Evolutionary conservation across 495 filamentous ascomycete species (phyloP).

Genomic region (Neurospora sp.): DNA sequence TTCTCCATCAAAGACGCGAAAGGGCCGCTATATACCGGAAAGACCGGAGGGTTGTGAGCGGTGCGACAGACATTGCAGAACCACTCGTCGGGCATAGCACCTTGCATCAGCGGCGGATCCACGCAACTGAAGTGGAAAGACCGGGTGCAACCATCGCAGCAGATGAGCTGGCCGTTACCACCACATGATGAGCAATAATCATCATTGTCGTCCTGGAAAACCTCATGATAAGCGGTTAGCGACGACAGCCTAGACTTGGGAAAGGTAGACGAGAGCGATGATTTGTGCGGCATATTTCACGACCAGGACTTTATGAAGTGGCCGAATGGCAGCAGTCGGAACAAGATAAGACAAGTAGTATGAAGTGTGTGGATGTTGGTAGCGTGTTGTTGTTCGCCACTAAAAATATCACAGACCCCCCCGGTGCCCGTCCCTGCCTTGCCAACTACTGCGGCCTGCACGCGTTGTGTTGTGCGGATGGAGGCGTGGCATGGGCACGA

Average conservation of each 20-base stretch:
- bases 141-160: conserved; percentile 81
- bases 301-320: not conserved
- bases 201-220: conserved; percentile 61
- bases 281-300: conserved; percentile 24
- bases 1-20: conserved; percentile 50
- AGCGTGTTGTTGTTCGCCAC: conserved; percentile 8
- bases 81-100: conserved; percentile 65
- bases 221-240: not conserved
- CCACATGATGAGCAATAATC: conserved; percentile 80
- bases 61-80: conserved; percentile 65
- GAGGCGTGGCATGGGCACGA: not conserved
- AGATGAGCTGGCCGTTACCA: conserved; percentile 71
- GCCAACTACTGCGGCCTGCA: conserved; percentile 4
- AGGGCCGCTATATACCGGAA: conserved; percentile 29
- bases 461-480: not conserved
- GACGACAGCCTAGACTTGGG: not conserved
- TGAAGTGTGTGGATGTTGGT: not conserved
- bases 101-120: conserved; percentile 61
- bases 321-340: conserved; percentile 14
- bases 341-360: conserved; percentile 10
- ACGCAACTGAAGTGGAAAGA: conserved; percentile 83
- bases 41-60: conserved; percentile 22
- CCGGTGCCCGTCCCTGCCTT: conserved; percentile 3
- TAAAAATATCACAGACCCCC: conserved; percentile 9
- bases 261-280: conserved; percentile 11